Evolutionary conservation across 495 filamentous ascomycete species (phyloP), one percentile per base, ranked within the genome.

Genomic region (Aspergillus avenaceus): DNA sequence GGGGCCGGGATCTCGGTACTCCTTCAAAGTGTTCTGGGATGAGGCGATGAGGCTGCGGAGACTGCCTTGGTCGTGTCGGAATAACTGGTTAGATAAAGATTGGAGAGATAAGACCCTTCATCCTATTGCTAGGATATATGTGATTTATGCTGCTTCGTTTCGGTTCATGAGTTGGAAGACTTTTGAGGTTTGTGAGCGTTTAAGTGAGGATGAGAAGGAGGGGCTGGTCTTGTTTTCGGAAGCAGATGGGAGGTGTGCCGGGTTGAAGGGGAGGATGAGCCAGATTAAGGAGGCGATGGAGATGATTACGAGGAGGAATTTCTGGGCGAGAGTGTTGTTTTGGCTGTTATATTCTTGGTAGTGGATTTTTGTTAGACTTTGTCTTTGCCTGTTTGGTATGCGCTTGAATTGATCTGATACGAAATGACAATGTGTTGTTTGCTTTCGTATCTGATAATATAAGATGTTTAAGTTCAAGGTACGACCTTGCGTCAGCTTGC

Each of bases 111-210:
- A 24, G 0, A 21, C 41, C 8, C 16, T 48, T 0, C 48, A 56
- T 45, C 23, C 43, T 0, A 26, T 44, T 11, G 48, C 42, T 22
- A 32, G 26, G 11, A 9, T 52, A 1, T 52, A 43, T 45, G 36
- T 40, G 3, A 48, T 51, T 18, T 28, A 47, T 8, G 53, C 41
- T 0, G 41, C 53, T n/a, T 56, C 53, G 5, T 52, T 41, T 26
- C 21, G 23, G 9, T 56, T 52, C 14, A 28, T 25, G n/a, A 25
- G 29, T 5, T 13, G 18, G 25, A 44, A 18, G 18, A 44, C 25
- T 8, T 2, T 28, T 7, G n/a, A 2, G n/a, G 4, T 44, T 7
- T 5, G 4, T 8, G 5, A n/a, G 8, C n/a, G 18, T 8, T 12
- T 12, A 14, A 11, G n/a, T 3, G 4, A 29, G 25, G 12, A 28